Base-by-base conservation (phyloP, 208 protist genomes). In the Trypanosoma platydactyli region DNA sequence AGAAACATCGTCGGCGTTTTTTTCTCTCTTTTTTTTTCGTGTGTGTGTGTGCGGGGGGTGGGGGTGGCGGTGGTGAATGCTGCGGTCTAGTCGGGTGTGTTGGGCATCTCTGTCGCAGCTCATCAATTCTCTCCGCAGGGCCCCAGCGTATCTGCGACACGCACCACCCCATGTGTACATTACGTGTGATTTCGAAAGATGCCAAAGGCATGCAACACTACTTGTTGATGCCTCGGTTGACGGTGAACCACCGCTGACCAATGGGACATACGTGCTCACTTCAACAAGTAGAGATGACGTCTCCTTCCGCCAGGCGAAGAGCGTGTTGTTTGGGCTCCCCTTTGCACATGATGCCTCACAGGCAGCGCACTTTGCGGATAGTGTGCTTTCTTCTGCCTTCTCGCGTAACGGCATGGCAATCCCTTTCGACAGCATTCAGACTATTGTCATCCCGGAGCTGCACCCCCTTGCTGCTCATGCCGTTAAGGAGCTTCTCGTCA, bases 161-260 rank as follows among this genome's bases (percentile, higher is more conserved):
- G 79, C 81, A 13, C 86, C 89, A 20, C 89, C 89, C 15, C 53
- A 66, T 16, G 29, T 87, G 12, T 94, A 94, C 71, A 53, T 91
- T 0, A 94, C 89, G 13, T 88, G 78, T 59, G 77, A 80, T 27
- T 52, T 70, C 27, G 48, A 72, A 30, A 33, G 44, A 49, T 52
- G 44, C 5, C 79, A 58, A 41, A 80, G 89, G 4, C 85, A 92
- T 72, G 59, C 57, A 56, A 91, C 89, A 25, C 73, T 65, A 22
- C 70, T 95, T 16, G 62, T 95, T 6, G 84, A 93, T 45, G 66
- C 59, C 3, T 73, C 71, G 0, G 25, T 62, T 3, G 63, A 56
- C 35, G 27, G 30, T 24, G 51, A 64, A 27, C 40, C 70, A 1
- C 79, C 67, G 15, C 76, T 86, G 27, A 91, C 86, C 15, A 67